A percentile compares a stretch with the other conserved stretches of the same genome.
These are phyloP conservation scores for Colletotrichum trifolii DNA, from an alignment of 2,329 filamentous ascomycete species.

Conservation along the genomic window DNA sequence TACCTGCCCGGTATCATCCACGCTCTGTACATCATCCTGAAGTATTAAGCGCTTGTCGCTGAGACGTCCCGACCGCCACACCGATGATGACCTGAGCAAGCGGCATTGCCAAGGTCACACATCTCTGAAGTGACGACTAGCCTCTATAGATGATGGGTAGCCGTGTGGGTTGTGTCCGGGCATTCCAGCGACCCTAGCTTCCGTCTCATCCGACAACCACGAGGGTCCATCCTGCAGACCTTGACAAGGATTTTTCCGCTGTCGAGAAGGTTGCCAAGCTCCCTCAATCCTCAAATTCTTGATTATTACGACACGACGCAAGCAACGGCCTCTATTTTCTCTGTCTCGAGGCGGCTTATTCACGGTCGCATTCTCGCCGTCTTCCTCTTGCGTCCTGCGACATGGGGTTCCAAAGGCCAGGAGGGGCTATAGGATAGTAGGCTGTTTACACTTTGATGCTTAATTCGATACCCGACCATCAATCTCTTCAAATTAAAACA, in stretches of 20 bases:
- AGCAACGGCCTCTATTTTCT: constrained; percentile 34
- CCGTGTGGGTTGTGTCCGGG: constrained; percentile 7
- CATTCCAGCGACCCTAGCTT: constrained; percentile 25
- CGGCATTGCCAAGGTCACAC: constrained; percentile 12
- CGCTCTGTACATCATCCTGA: constrained; percentile 92
- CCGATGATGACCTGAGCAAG: constrained; percentile 1
- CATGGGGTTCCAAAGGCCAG: constrained; percentile 5
- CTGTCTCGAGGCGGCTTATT: constrained; percentile 11
- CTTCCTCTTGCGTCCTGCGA: constrained; percentile 20
- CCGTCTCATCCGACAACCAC: constrained; percentile 26
- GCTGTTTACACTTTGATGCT: constrained; percentile 31
- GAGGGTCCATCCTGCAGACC: constrained; percentile 1
- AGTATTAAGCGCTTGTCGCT: constrained; percentile 69
- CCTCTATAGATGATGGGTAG: not conserved
- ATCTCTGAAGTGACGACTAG: not conserved
- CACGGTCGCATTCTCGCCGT: constrained; percentile 15
- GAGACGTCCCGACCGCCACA: not conserved
- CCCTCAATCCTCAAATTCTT: not conserved
- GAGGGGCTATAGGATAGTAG: constrained; percentile 3
- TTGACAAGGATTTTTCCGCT: constrained; percentile 7
- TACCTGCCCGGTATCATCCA: constrained; percentile 88
- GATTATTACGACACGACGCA: constrained; percentile 25
- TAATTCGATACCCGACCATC: constrained; percentile 38
- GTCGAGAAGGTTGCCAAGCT: constrained; percentile 6
- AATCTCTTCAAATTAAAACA: constrained; percentile 28